Conservation (phyloP, 2,329 filamentous ascomycete genomes). For the Xylaria sp. region DNA sequence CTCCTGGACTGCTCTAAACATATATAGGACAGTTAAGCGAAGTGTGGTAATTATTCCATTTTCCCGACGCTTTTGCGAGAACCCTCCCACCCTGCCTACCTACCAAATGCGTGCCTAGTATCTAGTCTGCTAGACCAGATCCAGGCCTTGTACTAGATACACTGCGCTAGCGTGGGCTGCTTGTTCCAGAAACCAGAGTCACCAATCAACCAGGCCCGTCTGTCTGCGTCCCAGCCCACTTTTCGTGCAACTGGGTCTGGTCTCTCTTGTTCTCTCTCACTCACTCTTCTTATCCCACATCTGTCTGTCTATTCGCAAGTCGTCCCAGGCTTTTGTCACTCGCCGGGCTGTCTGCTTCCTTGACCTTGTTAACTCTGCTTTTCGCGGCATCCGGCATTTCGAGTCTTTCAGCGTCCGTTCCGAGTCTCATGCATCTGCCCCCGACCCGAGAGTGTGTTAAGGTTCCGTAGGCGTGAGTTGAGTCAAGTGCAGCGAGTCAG, state of each 20-base stretch:
- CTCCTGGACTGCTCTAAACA: neutral
- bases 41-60: constrained; percentile 23
- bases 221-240: constrained; percentile 25
- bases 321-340: constrained; percentile 18
- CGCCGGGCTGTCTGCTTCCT: constrained; percentile 3
- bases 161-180: constrained; percentile 1
- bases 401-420: constrained; percentile 2
- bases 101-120: neutral
- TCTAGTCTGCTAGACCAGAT: too few species aligned
- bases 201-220: constrained; percentile 24
- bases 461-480: constrained; percentile 24
- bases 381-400: neutral
- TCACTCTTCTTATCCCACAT: constrained; percentile 9
- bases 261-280: constrained; percentile 8
- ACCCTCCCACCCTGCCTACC: constrained; percentile 2
- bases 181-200: constrained; percentile 28
- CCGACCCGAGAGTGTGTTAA: constrained; percentile 23
- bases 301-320: constrained; percentile 17
- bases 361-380: neutral
- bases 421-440: neutral
- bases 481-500: constrained; percentile 24
- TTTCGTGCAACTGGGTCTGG: constrained; percentile 16
- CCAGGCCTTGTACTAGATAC: neutral
- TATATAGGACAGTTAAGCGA: constrained; percentile 6
- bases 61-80: neutral